These are phyloP conservation scores for Ustilago esculenta DNA, from an alignment of 1,284 basidiomycete genomes.

Conservation along the genomic window DNA sequence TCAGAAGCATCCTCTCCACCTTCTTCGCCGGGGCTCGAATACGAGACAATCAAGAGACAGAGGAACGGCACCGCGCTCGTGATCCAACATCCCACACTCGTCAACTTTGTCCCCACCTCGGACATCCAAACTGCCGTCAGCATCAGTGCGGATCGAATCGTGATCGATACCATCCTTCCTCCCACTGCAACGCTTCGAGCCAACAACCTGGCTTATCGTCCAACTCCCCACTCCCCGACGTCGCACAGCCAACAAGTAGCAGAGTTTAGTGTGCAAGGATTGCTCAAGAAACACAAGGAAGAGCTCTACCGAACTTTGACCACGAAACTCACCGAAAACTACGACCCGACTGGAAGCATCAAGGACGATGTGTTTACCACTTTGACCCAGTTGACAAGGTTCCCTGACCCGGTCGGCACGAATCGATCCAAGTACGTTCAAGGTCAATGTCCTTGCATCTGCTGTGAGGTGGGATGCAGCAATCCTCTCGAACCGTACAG, in stretches of 20 bases:
- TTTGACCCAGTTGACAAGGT: constrained; percentile 22
- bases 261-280: not conserved
- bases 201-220: not conserved
- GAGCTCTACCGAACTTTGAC: constrained; percentile 4
- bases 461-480: constrained; percentile 24
- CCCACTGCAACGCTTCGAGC: constrained; percentile 26
- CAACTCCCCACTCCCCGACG: too few relatives aligned
- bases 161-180: constrained; percentile 55
- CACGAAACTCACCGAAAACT: constrained; percentile 10
- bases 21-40: constrained; percentile 2
- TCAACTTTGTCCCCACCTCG: constrained; percentile 52
- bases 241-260: too few relatives aligned
- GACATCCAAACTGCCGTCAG: constrained; percentile 53
- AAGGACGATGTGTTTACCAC: constrained; percentile 23
- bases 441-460: constrained; percentile 31
- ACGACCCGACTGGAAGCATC: constrained; percentile 32
- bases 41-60: constrained; percentile 1
- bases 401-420: constrained; percentile 20
- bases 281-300: constrained; percentile 15
- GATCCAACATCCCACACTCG: constrained; percentile 26
- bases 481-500: constrained; percentile 6
- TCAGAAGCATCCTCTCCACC: constrained; percentile 3
- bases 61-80: constrained; percentile 24
- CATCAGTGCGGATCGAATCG: constrained; percentile 35
- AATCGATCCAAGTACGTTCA: not conserved